These are phyloP conservation scores for Nicotiana otophora DNA, from an alignment of 257 asterid species.

Conservation along the genomic window DNA sequence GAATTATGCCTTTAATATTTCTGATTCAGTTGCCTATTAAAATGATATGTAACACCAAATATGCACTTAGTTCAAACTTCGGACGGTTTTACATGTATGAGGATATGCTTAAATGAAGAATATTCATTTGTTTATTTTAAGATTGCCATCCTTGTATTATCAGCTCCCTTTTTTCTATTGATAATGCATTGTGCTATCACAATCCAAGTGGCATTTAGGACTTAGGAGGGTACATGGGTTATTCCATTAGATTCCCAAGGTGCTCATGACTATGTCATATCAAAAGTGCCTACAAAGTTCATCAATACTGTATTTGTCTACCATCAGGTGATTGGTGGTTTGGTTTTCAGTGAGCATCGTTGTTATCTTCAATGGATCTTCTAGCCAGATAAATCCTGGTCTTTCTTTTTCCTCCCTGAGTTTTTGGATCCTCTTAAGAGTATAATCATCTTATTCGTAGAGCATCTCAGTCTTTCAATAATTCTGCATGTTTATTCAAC, in stretches of 20 bases:
- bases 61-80: neutral
- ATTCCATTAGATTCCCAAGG: neutral
- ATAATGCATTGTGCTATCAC: neutral
- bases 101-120: neutral
- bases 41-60: neutral
- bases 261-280: neutral
- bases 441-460: neutral
- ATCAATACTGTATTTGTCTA: neutral
- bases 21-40: neutral
- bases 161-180: neutral
- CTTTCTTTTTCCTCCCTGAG: neutral
- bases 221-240: neutral
- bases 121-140: neutral
- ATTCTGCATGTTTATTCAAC: neutral
- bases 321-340: neutral
- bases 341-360: neutral
- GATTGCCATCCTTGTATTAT: neutral
- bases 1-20: neutral
- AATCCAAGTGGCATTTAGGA: neutral
- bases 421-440: neutral
- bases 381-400: neutral
- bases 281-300: neutral
- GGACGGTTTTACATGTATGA: neutral
- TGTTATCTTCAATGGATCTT: neutral
- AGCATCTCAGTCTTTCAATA: neutral